Evolutionary conservation across 331 rosid species (phyloP).

Genomic region (Stylosanthes scabra): DNA sequence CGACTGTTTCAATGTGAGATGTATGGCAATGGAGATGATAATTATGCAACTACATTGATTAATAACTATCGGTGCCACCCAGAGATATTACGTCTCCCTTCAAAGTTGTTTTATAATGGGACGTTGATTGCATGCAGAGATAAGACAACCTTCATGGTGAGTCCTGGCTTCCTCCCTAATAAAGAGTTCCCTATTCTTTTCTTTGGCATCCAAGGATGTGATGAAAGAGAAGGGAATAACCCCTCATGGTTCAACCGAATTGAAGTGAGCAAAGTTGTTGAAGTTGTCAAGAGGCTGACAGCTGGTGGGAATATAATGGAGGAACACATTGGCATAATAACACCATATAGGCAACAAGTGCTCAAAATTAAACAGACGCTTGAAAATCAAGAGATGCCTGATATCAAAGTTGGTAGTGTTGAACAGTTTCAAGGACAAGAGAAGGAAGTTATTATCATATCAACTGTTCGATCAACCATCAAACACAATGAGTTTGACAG

Average conservation of each 20-base stretch:
- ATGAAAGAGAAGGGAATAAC: slow-evolving; percentile 96
- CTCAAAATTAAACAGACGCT: slow-evolving; percentile 72
- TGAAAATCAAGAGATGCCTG: slow-evolving; percentile 65
- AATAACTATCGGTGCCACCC: slow-evolving; percentile 91
- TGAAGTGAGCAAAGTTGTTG: slow-evolving; percentile 87
- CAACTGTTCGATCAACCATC: slow-evolving; percentile 96
- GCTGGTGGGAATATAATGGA: slow-evolving; percentile 52
- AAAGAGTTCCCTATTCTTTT: slow-evolving; percentile 85
- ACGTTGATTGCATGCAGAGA: slow-evolving; percentile 86
- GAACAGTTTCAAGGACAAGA: slow-evolving; percentile 99
- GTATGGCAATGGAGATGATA: slow-evolving; percentile 61
- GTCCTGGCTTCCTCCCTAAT: slow-evolving; percentile 68
- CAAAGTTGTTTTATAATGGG: slow-evolving; percentile 69
- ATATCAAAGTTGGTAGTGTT: slow-evolving; percentile 91
- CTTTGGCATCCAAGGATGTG: slow-evolving; percentile 96
- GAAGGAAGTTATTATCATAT: slow-evolving; percentile 79
- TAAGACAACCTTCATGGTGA: slow-evolving; percentile 44
- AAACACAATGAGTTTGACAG: slow-evolving; percentile 90
- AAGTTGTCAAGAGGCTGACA: slow-evolving; percentile 57
- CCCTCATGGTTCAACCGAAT: slow-evolving; percentile 98
- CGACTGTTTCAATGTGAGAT: slow-evolving; percentile 62
- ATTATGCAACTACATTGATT: slow-evolving; percentile 69
- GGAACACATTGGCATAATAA: slow-evolving; percentile 86
- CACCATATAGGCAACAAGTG: slow-evolving; percentile 93
- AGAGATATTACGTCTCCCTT: slow-evolving; percentile 82